A percentile compares a stretch with the other conserved stretches of the same genome.
These are phyloP conservation scores for Sabuloglossum arenarium DNA, from an alignment of 495 filamentous ascomycete species.

Conservation along the genomic window DNA sequence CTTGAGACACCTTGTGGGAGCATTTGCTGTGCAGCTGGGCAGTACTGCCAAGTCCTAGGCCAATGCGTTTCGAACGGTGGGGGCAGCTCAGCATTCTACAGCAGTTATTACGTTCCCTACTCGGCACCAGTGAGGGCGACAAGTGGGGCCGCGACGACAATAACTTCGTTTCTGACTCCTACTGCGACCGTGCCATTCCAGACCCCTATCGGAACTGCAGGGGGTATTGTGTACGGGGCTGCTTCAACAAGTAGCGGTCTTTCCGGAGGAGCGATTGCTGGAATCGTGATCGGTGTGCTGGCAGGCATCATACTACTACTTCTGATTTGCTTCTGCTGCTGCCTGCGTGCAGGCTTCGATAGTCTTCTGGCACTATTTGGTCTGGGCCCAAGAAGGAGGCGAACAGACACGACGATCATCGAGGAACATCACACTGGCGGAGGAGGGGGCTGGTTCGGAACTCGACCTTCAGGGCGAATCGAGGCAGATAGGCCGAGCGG, in stretches of 20 bases:
- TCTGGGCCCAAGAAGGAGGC: conserved; percentile 25
- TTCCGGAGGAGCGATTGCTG: conserved; percentile 76
- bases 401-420: conserved; percentile 32
- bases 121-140: conserved; percentile 51
- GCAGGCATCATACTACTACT: conserved; percentile 52
- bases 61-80: conserved; percentile 23
- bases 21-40: conserved; percentile 52
- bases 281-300: conserved; percentile 76
- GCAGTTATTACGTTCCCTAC: conserved; percentile 23
- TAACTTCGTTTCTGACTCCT: conserved; percentile 33
- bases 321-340: conserved; percentile 54
- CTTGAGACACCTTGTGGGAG: conserved; percentile 47
- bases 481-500: conserved; percentile 9
- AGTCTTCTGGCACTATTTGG: conserved; percentile 46
- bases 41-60: conserved; percentile 36
- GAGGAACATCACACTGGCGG: conserved; percentile 44
- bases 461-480: conserved; percentile 25
- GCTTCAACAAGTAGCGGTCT: conserved; percentile 26
- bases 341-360: conserved; percentile 43
- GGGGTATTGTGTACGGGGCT: conserved; percentile 19
- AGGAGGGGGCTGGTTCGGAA: conserved; percentile 49
- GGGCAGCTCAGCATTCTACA: conserved; percentile 16
- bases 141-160: conserved; percentile 31
- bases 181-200: conserved; percentile 34
- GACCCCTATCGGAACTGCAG: conserved; percentile 32